Evolutionary conservation across 176 grass and related monocot genomes (phyloP).

Genomic region (Guadua angustifolia): DNA sequence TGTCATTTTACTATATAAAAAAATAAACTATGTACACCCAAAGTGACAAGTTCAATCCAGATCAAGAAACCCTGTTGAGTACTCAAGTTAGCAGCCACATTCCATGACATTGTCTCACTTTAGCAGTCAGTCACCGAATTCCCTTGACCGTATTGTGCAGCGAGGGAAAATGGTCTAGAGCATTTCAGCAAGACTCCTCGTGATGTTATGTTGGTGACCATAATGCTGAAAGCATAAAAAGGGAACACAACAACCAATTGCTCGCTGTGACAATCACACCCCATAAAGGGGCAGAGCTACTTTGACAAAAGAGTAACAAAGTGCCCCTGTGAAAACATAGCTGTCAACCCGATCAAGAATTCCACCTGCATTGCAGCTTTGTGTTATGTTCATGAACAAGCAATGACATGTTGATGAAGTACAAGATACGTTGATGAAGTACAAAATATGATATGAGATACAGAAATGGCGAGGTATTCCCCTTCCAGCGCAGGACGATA

Average conservation of each 20-base stretch:
- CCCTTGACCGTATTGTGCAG: background rate
- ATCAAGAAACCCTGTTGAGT: background rate
- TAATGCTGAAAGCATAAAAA: constrained; percentile 3
- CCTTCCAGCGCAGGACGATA: background rate
- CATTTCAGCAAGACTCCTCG: constrained; percentile 19
- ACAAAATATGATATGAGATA: constrained; percentile 25
- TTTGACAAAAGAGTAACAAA: constrained; percentile 95
- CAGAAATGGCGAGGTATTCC: background rate
- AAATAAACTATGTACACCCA: constrained; percentile 42
- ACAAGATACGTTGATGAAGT: background rate
- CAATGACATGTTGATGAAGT: background rate
- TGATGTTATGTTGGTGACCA: background rate
- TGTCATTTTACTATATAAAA: constrained; percentile 38
- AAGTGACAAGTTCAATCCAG: constrained; percentile 8
- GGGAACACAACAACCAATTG: background rate
- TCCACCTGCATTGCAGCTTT: constrained; percentile 65
- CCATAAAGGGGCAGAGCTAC: constrained; percentile 75
- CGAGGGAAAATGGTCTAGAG: background rate
- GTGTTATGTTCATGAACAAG: constrained; percentile 27
- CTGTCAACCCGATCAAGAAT: constrained; percentile 98
- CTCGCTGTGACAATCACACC: constrained; percentile 46
- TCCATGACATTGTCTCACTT: constrained; percentile 1
- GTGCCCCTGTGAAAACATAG: constrained; percentile 94
- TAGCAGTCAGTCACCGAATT: constrained; percentile 2
- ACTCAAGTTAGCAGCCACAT: constrained; percentile 9